Percentiles rank a stretch among this genome's conserved stretches.
These are phyloP conservation scores for Geotrichum klebahnii DNA, from an alignment of 1,139 yeast species.

Conservation along the genomic window DNA sequence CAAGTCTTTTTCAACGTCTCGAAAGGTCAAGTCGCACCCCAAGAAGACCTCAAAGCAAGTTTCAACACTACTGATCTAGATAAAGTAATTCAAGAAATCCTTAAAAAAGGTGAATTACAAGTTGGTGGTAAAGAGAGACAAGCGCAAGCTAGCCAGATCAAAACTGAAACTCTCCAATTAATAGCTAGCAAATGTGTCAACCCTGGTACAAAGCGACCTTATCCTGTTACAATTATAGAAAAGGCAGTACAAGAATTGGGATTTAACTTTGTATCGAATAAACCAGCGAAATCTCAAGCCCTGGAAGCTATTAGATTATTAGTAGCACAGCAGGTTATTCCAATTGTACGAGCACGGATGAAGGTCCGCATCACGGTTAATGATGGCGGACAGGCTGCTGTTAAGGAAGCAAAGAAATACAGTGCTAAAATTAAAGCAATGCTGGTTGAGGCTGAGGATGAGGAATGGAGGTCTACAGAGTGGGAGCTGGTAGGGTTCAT, in stretches of 20 bases:
- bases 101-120: conserved; percentile 89
- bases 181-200: conserved; percentile 89
- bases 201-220: conserved; percentile 82
- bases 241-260: conserved; percentile 78
- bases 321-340: conserved; percentile 74
- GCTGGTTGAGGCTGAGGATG: conserved; percentile 54
- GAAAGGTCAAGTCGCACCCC: conserved; percentile 89
- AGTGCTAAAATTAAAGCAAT: conserved; percentile 50
- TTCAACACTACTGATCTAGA: conserved; percentile 77
- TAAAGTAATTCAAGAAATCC: conserved; percentile 69
- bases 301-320: conserved; percentile 82
- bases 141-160: conserved; percentile 67
- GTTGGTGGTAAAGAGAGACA: conserved; percentile 89
- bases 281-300: conserved; percentile 83
- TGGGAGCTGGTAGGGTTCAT: conserved; percentile 70
- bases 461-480: conserved; percentile 43
- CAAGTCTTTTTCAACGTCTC: conserved; percentile 90
- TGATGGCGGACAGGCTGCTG: conserved; percentile 44
- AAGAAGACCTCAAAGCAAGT: conserved; percentile 69
- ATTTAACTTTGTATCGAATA: conserved; percentile 73
- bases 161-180: conserved; percentile 76
- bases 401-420: conserved; percentile 46
- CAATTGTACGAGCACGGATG: conserved; percentile 94
- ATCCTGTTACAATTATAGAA: conserved; percentile 90
- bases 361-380: conserved; percentile 57